phyloP scores from a whole-genome alignment of 2,329 filamentous ascomycete species.

The Diaporthe sp. region DNA sequence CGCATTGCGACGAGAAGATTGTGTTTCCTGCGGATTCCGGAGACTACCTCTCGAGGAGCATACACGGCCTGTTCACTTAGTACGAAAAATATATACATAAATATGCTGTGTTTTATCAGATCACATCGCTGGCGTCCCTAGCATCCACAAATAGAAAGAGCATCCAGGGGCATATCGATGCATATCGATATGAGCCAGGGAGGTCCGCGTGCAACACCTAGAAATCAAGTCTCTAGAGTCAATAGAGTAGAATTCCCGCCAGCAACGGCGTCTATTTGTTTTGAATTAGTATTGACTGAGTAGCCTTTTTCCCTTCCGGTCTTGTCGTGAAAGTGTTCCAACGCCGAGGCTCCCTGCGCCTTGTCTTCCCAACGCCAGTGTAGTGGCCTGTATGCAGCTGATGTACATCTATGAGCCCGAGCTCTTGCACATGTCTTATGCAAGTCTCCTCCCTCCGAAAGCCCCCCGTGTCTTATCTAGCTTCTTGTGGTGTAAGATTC shows the following conservation, averaged over 20 bases:
- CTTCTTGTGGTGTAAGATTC: background rate
- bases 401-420: background rate
- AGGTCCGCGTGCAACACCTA: background rate
- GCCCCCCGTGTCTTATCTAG: conserved; percentile 8
- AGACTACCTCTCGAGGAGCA: too few relatives aligned
- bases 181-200: too few relatives aligned
- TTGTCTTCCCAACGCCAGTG: conserved; percentile 7
- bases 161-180: too few relatives aligned
- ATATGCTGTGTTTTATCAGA: background rate
- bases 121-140: background rate
- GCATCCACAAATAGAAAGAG: background rate
- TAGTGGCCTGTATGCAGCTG: conserved; percentile 1
- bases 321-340: background rate
- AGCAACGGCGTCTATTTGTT: background rate
- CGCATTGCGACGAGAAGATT: background rate
- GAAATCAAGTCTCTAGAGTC: background rate
- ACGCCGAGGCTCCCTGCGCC: conserved; percentile 18
- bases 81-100: background rate
- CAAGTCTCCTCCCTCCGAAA: background rate
- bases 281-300: conserved; percentile 1
- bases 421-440: background rate
- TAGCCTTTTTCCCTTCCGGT: background rate
- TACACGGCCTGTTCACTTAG: background rate
- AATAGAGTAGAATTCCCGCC: background rate
- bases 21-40: background rate